phyloP scores from a whole-genome alignment of 306 rosid species.

The Cicer chorassanicum region DNA sequence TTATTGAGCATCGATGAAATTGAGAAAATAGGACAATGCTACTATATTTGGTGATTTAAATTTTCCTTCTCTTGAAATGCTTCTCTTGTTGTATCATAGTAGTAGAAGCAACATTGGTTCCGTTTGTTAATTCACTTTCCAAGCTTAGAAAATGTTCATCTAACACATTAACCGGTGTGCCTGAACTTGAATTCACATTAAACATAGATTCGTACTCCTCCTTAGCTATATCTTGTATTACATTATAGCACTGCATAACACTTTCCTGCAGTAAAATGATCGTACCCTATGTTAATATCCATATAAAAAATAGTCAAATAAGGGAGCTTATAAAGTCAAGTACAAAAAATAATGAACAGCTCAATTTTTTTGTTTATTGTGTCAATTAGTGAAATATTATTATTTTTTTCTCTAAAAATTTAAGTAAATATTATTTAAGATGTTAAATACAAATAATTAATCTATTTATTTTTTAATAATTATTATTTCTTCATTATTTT shows the following conservation, averaged over 20 bases:
- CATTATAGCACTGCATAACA: conserved; percentile 61
- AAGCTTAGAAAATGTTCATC: conserved; percentile 78
- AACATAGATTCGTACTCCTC: conserved; percentile 64
- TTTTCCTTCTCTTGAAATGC: conserved; percentile 65
- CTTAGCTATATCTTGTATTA: conserved; percentile 56
- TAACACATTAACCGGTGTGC: conserved; percentile 76
- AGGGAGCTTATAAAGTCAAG: no score
- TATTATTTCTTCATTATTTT: no score
- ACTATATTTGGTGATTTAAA: conserved; percentile 44
- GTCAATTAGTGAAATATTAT: no score
- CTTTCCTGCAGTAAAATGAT: conserved; percentile 55
- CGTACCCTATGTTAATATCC: conserved; percentile 31
- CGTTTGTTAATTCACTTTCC: conserved; percentile 67
- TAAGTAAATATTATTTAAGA: no score
- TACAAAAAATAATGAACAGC: no score
- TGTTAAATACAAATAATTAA: no score
- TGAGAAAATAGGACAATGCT: conserved; percentile 47
- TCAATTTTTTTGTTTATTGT: no score
- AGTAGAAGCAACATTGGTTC: conserved; percentile 31
- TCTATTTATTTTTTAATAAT: no score
- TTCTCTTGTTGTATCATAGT: conserved; percentile 49
- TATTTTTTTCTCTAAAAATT: no score
- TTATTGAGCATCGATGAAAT: conserved; percentile 43
- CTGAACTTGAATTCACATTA: conserved; percentile 61
- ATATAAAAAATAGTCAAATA: background rate